These are phyloP conservation scores for Boechera divaricarpa DNA, from an alignment of 345 rosid genomes.

Conservation along the genomic window DNA sequence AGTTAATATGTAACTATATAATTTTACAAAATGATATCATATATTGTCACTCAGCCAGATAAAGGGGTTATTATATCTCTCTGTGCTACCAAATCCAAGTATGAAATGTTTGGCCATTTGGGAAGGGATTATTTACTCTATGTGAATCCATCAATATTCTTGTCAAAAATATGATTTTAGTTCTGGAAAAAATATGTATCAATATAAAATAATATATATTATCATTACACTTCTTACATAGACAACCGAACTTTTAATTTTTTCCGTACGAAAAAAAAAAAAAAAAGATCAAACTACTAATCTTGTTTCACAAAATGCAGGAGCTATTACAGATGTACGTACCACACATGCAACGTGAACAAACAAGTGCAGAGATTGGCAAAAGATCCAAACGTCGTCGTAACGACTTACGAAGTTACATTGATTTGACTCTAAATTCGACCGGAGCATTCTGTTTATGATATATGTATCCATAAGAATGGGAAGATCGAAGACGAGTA, in stretches of 20 bases:
- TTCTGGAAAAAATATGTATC: neutral
- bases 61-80: too few relatives aligned
- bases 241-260: neutral
- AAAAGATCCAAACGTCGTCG: conserved; percentile 73
- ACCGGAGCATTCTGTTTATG: neutral
- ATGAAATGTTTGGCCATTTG: too few relatives aligned
- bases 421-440: neutral
- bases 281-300: neutral
- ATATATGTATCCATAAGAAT: too few relatives aligned
- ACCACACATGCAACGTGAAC: conserved; percentile 93
- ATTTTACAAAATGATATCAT: too few relatives aligned
- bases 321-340: conserved; percentile 92
- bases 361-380: conserved; percentile 87
- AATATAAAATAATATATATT: too few relatives aligned
- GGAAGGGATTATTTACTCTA: too few relatives aligned
- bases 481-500: too few relatives aligned
- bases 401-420: conserved; percentile 45
- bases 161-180: too few relatives aligned
- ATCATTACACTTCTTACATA: too few relatives aligned
- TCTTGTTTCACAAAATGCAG: conserved; percentile 36
- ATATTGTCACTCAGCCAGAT: too few relatives aligned
- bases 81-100: too few relatives aligned
- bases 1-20: neutral
- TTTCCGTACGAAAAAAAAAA: neutral
- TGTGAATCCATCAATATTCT: too few relatives aligned